Evolutionary conservation across 2,329 filamentous ascomycete genomes (phyloP).

Genomic region (Stagonosporopsis cucurbitacearum): DNA sequence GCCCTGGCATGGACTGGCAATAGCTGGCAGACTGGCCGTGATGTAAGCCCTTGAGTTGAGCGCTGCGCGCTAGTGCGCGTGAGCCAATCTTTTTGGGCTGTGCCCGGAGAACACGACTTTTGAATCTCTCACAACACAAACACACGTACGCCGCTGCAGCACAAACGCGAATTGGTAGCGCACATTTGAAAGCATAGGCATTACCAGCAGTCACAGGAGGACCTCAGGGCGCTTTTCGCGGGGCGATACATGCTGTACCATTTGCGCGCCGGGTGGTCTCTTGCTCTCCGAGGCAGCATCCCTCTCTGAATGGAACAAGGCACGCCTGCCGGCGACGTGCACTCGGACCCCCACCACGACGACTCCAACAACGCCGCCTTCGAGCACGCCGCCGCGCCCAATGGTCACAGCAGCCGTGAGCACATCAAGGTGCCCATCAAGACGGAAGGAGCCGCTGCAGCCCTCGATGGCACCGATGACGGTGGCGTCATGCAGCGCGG

Average conservation of each 20-base stretch:
- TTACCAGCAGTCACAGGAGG: slow-evolving; percentile 22
- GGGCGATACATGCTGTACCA: slow-evolving; percentile 38
- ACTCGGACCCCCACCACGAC: slow-evolving; percentile 23
- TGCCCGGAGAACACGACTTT: slow-evolving; percentile 20
- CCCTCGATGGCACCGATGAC: slow-evolving; percentile 27
- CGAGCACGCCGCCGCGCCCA: slow-evolving; percentile 21
- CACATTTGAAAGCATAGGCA: slow-evolving; percentile 41
- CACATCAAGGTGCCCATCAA: slow-evolving; percentile 39
- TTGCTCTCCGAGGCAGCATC: slow-evolving; percentile 19
- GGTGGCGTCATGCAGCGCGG: slow-evolving; percentile 40
- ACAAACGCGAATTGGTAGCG: slow-evolving; percentile 33
- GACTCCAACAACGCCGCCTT: slow-evolving; percentile 24
- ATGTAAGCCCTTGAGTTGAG: neutral
- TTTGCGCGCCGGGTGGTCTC: slow-evolving; percentile 39
- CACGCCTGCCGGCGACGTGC: slow-evolving; percentile 41
- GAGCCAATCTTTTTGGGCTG: slow-evolving; percentile 10
- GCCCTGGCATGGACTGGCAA: too few species aligned
- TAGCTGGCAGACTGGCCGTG: neutral
- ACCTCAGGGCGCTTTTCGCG: slow-evolving; percentile 34
- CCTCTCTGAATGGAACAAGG: slow-evolving; percentile 42
- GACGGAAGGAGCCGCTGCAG: slow-evolving; percentile 28
- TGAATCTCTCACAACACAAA: slow-evolving; percentile 37
- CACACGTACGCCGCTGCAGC: slow-evolving; percentile 22
- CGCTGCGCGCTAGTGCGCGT: slow-evolving; percentile 9
- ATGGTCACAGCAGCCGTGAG: neutral